Base-by-base conservation (phyloP, 805 yeast genomes). In the Pichia californica region DNA sequence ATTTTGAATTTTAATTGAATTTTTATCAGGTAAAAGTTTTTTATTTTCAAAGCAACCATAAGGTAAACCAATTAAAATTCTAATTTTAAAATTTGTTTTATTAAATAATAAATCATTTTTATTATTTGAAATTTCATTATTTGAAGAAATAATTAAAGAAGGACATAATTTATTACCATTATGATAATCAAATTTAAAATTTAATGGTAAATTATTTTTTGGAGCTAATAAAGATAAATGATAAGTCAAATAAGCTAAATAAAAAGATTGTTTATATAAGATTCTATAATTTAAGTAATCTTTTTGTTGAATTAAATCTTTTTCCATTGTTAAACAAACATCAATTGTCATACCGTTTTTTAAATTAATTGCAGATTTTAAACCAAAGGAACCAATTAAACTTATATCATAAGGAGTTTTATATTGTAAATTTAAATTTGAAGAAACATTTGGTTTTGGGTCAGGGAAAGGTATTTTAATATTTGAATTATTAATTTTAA, bases 241-340 rank as follows among this genome's bases (percentile, higher is more conserved):
- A 38, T 81, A 80, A 1, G 94, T 83, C 45, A 93, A 56, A 57
- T 79, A 83, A 1, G 96, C 91, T 44, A 88, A 53, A 57, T 88
- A 93, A 52, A 86, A 91, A 8, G 96, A 79, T 52, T 96, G 75
- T 63, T 93, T 93, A 66, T 91, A 88, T 44, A 88, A 67, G 31
- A 93, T 91, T 58, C 98, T 73, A 66, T 85, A 88, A 65, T 93
- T 93, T 54, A 91, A 69, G 56, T 81, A 87, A 62, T 93, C 99
- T 65, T 93, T 93, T 40, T 82, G 80, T 56, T 83, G 88, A 57
- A 93, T 83, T 38, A 84, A 59, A 23, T 67, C 64, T 40, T 67
- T 64, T 6, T 97, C 96, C 89, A 93, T 91, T 4, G 86, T 80
- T 32, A 91, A 69, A 27, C 84, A 72, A 25, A 93, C 74, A 60